Conservation (phyloP, 225 moss, liverwort and hornwort genomes). For the Neckera pumila region DNA sequence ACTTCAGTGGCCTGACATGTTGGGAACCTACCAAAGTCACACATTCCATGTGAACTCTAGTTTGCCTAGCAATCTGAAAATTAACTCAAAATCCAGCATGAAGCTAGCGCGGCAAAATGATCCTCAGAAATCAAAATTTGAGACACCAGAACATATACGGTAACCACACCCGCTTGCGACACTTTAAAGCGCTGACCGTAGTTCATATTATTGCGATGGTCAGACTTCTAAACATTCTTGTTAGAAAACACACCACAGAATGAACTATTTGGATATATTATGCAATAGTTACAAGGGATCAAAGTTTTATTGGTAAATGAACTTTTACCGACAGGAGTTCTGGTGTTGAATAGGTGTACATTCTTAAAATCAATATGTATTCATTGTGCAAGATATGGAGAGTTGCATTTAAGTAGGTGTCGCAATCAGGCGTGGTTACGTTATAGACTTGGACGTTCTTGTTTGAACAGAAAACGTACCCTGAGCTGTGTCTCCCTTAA, state of each 20-base stretch:
- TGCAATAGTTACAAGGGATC: neutral
- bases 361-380: no score
- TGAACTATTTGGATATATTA: neutral
- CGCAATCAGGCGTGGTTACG: neutral
- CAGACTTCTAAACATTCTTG: neutral
- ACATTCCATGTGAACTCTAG: neutral
- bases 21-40: neutral
- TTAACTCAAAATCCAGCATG: neutral
- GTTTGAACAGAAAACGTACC: slow-evolving; percentile 20
- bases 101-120: neutral
- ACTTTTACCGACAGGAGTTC: neutral
- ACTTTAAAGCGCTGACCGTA: neutral
- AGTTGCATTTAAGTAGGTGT: neutral
- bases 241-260: neutral
- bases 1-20: neutral
- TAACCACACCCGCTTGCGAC: neutral
- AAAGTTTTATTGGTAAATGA: neutral
- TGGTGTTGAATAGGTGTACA: no score
- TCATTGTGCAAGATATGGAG: neutral
- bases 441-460: neutral
- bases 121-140: neutral
- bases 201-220: neutral
- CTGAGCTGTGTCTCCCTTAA: slow-evolving; percentile 96
- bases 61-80: neutral
- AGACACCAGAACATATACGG: neutral